phyloP scores from a whole-genome alignment of 805 yeast genomes.

The Kazachstania taianensis region DNA sequence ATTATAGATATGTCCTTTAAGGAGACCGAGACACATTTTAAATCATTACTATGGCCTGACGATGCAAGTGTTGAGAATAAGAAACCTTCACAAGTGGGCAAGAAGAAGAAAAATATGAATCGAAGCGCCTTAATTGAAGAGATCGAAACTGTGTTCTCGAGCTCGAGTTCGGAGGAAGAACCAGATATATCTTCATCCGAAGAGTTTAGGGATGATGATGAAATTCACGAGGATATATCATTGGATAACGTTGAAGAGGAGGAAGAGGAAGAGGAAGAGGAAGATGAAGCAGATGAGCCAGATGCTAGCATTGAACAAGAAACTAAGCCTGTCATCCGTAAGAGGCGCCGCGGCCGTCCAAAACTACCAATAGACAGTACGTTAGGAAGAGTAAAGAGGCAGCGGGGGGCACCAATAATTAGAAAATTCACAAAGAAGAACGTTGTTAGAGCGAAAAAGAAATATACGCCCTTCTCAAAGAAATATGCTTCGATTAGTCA shows the following conservation, averaged over 20 bases:
- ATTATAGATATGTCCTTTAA: constrained; percentile 8
- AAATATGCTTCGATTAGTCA: constrained; percentile 19
- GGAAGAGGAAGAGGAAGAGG: constrained; percentile 3
- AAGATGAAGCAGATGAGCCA: neutral
- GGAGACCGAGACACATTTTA: constrained; percentile 12
- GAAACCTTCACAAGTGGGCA: neutral
- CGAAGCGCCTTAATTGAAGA: too few relatives aligned
- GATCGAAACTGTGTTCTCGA: neutral
- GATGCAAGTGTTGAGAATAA: neutral
- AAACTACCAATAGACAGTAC: neutral
- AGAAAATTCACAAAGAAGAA: constrained; percentile 27
- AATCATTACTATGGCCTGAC: constrained; percentile 7
- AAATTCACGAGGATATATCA: constrained; percentile 2
- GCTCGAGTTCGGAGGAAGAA: neutral
- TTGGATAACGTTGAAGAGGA: constrained; percentile 5
- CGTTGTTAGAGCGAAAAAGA: constrained; percentile 25
- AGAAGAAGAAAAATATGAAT: neutral
- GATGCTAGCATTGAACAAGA: neutral
- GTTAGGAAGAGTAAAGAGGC: neutral
- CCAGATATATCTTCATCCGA: neutral
- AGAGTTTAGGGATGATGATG: constrained; percentile 5
- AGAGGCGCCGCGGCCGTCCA: constrained; percentile 6
- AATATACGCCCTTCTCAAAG: constrained; percentile 23
- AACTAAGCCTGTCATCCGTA: neutral
- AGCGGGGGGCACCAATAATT: constrained; percentile 8